These are phyloP conservation scores for Pisolithus thermaeus DNA, from an alignment of 1,284 basidiomycete species.

Conservation along the genomic window DNA sequence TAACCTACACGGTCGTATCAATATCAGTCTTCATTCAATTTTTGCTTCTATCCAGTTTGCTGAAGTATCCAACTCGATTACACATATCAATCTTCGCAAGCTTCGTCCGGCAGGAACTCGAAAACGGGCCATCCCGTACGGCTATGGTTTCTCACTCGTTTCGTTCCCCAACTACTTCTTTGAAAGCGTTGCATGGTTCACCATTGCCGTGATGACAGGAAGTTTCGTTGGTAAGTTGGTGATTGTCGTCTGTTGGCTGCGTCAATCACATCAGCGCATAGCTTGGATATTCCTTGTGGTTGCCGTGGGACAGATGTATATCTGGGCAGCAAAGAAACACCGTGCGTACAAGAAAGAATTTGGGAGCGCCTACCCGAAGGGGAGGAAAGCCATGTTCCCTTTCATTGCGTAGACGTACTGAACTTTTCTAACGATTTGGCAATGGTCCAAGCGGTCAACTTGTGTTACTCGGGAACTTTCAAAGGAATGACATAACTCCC, in stretches of 20 bases:
- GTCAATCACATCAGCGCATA: slow-evolving; percentile 24
- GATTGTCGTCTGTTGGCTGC: background rate
- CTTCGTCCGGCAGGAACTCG: slow-evolving; percentile 81
- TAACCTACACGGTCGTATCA: slow-evolving; percentile 14
- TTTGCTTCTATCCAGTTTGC: slow-evolving; percentile 50
- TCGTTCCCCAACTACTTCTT: slow-evolving; percentile 97
- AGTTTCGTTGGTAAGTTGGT: slow-evolving; percentile 62
- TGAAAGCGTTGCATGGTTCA: slow-evolving; percentile 77
- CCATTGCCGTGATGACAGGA: slow-evolving; percentile 74
- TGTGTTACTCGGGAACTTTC: too few relatives aligned
- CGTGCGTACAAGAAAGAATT: slow-evolving; percentile 90
- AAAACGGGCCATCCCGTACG: slow-evolving; percentile 79
- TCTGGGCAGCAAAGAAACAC: slow-evolving; percentile 95
- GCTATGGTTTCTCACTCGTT: slow-evolving; percentile 81
- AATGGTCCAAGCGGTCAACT: background rate
- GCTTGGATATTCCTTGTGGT: slow-evolving; percentile 73
- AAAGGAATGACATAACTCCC: background rate
- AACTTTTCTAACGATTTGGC: background rate
- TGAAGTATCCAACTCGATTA: slow-evolving; percentile 82
- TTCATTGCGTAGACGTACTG: slow-evolving; percentile 34
- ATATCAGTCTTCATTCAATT: background rate
- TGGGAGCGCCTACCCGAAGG: slow-evolving; percentile 75
- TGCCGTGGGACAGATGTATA: slow-evolving; percentile 68
- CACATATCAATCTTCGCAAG: slow-evolving; percentile 78
- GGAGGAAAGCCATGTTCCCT: slow-evolving; percentile 78